phyloP scores from a whole-genome alignment of 139 green algal genomes.

The Zygnema circumcarinatum region DNA sequence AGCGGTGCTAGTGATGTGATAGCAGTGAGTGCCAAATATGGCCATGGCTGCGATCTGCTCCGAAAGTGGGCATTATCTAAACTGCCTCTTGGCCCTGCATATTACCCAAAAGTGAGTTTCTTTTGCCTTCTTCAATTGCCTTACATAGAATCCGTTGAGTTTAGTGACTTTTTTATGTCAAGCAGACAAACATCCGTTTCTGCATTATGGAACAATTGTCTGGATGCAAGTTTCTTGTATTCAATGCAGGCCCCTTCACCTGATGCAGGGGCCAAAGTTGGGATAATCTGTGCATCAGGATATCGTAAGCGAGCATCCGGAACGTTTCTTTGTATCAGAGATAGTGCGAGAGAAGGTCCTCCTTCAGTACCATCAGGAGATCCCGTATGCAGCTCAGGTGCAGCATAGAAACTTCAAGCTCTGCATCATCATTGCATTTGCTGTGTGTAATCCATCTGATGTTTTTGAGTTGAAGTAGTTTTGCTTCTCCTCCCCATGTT shows the following conservation, averaged over 20 bases:
- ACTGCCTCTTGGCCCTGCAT: conserved; percentile 43
- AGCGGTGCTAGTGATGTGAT: conserved; percentile 28
- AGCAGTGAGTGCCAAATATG: conserved; percentile 48
- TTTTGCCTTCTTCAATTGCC: conserved; percentile 35
- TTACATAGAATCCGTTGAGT: not conserved
- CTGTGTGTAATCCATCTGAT: not conserved
- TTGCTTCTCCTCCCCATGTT: not conserved
- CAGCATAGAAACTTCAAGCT: conserved; percentile 1
- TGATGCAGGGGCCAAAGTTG: no score
- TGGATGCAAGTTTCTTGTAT: no score
- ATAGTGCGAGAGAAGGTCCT: conserved; percentile 97
- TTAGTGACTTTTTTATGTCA: conserved; percentile 27
- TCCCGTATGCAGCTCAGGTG: conserved; percentile 87
- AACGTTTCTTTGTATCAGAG: conserved; percentile 96
- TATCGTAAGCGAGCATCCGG: conserved; percentile 81
- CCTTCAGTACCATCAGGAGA: conserved; percentile 87
- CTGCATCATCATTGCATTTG: not conserved
- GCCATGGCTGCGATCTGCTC: conserved; percentile 33
- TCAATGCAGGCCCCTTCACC: no score
- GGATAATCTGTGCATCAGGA: conserved; percentile 68
- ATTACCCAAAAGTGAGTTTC: conserved; percentile 50
- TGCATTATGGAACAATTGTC: no score
- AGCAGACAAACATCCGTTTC: not conserved
- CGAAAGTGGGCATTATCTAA: conserved; percentile 36
- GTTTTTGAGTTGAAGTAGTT: not conserved